Evolutionary conservation across 257 asterid genomes (phyloP).

Genomic region (Primulina huaijiensis): DNA sequence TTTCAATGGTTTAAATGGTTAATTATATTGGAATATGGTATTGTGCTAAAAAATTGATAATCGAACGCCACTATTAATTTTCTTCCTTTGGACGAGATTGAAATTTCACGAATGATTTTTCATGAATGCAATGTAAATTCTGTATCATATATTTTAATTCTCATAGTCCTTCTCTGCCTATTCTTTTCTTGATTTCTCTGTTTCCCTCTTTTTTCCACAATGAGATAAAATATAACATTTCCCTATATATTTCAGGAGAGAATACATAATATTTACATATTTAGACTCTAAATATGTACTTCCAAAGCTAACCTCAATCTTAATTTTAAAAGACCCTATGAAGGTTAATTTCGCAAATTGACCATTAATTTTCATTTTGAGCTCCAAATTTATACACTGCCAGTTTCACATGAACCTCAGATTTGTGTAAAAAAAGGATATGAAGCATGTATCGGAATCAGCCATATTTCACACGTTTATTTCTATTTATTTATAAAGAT

Average conservation of each 20-base stretch:
- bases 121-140: not conserved
- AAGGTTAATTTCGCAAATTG: too few relatives aligned
- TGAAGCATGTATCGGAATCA: not conserved
- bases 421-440: too few relatives aligned
- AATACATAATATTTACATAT: too few relatives aligned
- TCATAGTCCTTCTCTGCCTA: not conserved
- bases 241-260: not conserved
- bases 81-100: not conserved
- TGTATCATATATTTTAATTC: not conserved
- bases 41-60: not conserved
- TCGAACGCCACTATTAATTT: not conserved
- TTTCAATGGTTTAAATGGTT: conserved; percentile 8
- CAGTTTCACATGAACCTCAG: too few relatives aligned
- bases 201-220: not conserved
- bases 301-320: too few relatives aligned
- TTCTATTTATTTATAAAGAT: too few relatives aligned
- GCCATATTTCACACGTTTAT: too few relatives aligned
- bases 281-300: not conserved
- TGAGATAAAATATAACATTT: not conserved
- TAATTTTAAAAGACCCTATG: not conserved
- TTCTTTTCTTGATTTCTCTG: not conserved
- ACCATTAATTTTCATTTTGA: not conserved
- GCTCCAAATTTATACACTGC: not conserved
- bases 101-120: not conserved
- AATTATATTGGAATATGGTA: not conserved